These are phyloP conservation scores for Ceratocystis harringtonii DNA, from an alignment of 2,329 filamentous ascomycete species.

Conservation along the genomic window DNA sequence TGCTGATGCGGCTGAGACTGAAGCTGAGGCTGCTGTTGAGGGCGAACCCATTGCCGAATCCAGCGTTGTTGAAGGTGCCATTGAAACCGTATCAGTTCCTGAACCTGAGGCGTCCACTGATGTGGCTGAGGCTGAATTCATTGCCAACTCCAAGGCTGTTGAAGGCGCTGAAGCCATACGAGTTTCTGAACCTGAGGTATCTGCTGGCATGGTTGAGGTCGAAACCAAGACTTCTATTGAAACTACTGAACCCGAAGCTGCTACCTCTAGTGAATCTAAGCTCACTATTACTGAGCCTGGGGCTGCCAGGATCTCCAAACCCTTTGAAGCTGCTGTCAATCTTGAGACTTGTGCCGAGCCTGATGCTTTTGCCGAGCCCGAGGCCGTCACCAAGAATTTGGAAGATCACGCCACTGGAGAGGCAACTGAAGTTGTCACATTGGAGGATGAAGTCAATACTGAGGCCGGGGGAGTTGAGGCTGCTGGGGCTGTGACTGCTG, in stretches of 20 bases:
- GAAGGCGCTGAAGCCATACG: background rate
- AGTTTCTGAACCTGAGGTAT: too few species aligned
- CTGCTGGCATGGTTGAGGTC: background rate
- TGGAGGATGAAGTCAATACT: background rate
- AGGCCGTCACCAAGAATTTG: background rate
- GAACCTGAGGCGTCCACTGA: background rate
- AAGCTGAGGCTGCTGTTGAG: background rate
- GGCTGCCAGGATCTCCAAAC: background rate
- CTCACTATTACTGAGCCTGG: too few species aligned
- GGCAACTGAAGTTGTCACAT: background rate
- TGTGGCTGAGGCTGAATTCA: background rate
- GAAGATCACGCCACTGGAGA: background rate
- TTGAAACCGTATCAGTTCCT: too few species aligned
- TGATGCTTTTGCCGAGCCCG: background rate
- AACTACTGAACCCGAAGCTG: too few species aligned
- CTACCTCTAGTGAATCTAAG: too few species aligned
- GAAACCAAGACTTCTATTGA: background rate
- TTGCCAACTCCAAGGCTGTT: background rate
- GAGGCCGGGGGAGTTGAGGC: background rate
- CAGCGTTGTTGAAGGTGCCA: background rate
- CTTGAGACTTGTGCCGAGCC: background rate
- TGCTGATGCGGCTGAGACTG: background rate
- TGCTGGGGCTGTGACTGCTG: background rate
- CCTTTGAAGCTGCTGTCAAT: too few species aligned
- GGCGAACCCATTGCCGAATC: background rate